Evolutionary conservation across 2,329 filamentous ascomycete genomes (phyloP).

Genomic region (Pestalotiopsis sp.): DNA sequence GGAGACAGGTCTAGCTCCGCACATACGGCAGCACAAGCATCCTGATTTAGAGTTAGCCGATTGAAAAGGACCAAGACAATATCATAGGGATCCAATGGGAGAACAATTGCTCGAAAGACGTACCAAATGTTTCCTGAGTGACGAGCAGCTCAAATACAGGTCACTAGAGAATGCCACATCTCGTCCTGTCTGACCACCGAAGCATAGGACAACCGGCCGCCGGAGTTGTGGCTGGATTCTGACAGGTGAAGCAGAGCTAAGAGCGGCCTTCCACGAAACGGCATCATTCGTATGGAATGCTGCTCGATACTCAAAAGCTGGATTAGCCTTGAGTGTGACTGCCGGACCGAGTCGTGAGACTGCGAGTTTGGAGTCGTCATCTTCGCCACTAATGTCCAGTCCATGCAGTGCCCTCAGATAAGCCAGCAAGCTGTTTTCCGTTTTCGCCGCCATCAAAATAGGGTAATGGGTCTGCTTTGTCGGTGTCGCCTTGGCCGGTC

Average conservation of each 20-base stretch:
- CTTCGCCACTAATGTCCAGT: background rate
- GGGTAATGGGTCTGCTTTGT: slow-evolving; percentile 4
- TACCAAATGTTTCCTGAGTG: background rate
- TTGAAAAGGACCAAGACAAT: slow-evolving; percentile 29
- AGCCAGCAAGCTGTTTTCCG: background rate
- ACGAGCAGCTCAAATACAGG: background rate
- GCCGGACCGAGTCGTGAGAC: background rate
- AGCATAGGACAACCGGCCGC: background rate
- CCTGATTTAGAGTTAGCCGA: slow-evolving; percentile 16
- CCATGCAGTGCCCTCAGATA: background rate
- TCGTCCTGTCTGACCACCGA: background rate
- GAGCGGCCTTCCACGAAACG: background rate
- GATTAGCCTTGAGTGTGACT: background rate
- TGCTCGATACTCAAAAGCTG: background rate
- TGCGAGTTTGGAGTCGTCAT: background rate
- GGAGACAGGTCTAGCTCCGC: background rate
- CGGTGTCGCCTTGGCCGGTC: background rate
- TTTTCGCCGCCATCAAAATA: background rate
- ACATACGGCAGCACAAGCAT: background rate
- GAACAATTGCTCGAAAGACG: background rate
- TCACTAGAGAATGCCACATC: background rate
- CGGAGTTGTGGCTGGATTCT: background rate
- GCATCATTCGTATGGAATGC: background rate
- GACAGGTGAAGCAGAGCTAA: background rate
- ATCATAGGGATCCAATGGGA: background rate